Conservation (phyloP, 2,329 filamentous ascomycete species). For the Epichloe gansuensis region DNA sequence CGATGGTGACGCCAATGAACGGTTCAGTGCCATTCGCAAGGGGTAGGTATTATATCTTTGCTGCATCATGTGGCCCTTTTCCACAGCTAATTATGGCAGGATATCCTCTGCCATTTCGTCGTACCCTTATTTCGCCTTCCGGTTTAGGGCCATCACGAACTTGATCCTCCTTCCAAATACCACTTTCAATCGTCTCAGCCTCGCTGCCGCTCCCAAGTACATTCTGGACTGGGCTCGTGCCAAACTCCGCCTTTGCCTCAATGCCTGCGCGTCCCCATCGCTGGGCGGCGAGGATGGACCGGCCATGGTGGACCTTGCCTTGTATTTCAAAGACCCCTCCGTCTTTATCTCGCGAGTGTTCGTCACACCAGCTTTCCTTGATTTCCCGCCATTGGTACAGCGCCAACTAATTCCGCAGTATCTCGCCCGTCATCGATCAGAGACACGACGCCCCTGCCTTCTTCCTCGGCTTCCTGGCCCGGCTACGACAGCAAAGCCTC, state of each 20-base stretch:
- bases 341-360: slow-evolving; percentile 6
- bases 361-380: neutral
- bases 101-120: slow-evolving; percentile 2
- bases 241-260: neutral
- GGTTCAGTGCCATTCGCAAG: slow-evolving; percentile 4
- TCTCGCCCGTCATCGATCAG: slow-evolving; percentile 2
- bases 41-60: slow-evolving; percentile 1
- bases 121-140: slow-evolving; percentile 3
- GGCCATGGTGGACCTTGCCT: slow-evolving; percentile 7
- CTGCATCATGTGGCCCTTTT: neutral
- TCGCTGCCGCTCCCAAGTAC: neutral
- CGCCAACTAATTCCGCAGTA: slow-evolving; percentile 6
- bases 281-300: slow-evolving; percentile 6
- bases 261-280: neutral
- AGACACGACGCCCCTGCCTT: slow-evolving; percentile 1
- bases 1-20: neutral
- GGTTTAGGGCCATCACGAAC: slow-evolving; percentile 1
- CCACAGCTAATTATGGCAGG: slow-evolving; percentile 5
- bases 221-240: slow-evolving; percentile 8
- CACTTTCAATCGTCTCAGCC: neutral
- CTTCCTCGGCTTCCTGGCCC: slow-evolving; percentile 5
- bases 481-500: neutral
- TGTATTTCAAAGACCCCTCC: slow-evolving; percentile 8
- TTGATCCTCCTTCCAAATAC: slow-evolving; percentile 4
- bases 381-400: neutral